Evolutionary conservation across 2,329 filamentous ascomycete genomes (phyloP), one percentile per base, ranked within the genome.

Genomic region (Mariannaea elegans): DNA sequence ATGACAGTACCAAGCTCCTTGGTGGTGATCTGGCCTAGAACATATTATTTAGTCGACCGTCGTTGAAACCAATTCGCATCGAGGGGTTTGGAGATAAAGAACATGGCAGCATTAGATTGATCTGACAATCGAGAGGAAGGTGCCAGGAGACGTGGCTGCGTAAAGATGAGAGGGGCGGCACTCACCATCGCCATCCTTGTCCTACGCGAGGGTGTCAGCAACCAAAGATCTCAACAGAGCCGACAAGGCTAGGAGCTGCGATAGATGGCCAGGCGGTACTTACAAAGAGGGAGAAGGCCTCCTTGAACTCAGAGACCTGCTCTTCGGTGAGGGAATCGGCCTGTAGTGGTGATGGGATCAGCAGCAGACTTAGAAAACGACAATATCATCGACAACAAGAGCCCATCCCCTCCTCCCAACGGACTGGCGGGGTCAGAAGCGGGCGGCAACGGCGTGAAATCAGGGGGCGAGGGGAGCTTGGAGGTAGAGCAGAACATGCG

Each of bases 291-390:
- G 95, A 99, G 84, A 99, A 99, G 56, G 95, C 95, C 85, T 99
- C 95, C 91, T 98, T 99, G 87, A 98, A 99, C 85, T 99, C 95
- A 78, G 95, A 98, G 79, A 99, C 95, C 88, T 99, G 95, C 85
- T 99, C 95, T 87, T 99, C 95, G 73, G 95, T 98, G 77, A 99
- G 90, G 80, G 94, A 94, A 80, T 99, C 95, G 80, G 94, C 94
- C 94, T 98, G 78, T 56, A 54, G 36, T 46, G 50, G 55, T 64
- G 50, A 56, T 49, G 58, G 38, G 51, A 71, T 76, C 62, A 71
- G 72, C 31, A 50, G 31, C 49, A 42, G 51, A 41, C 41, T 41
- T 24, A 57, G 65, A 57, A 54, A 10, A 60, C 49, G 44, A 39
- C 59, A 63, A 54, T 57, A 55, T 56, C 64, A 66, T 56, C 61